Evolutionary conservation across 2,329 filamentous ascomycete genomes (phyloP).

Genomic region (Neonectria punicea): DNA sequence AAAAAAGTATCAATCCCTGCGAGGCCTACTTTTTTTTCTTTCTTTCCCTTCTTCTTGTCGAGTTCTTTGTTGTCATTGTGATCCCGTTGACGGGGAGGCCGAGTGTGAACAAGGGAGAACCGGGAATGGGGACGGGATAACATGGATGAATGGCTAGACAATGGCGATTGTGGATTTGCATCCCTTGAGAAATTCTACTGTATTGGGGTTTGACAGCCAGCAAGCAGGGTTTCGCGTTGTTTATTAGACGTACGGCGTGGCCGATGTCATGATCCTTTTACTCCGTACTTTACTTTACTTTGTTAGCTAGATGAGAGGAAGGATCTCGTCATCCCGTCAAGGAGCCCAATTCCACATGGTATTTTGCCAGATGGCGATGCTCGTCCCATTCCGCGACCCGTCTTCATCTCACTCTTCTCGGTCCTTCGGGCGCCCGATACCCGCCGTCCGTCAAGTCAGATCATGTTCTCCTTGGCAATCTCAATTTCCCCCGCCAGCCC

Average conservation of each 20-base stretch:
- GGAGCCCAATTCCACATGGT: not conserved
- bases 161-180: slow-evolving; percentile 1
- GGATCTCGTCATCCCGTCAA: not conserved
- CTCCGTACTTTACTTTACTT: too few relatives aligned
- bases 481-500: not conserved
- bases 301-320: not conserved
- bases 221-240: not conserved
- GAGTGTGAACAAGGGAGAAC: not conserved
- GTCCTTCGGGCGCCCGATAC: not conserved
- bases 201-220: not conserved
- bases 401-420: slow-evolving; percentile 7
- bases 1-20: not conserved
- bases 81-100: not conserved
- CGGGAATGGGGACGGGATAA: not conserved
- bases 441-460: slow-evolving; percentile 13
- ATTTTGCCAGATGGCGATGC: slow-evolving; percentile 2
- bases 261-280: slow-evolving; percentile 1
- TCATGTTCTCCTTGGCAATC: slow-evolving; percentile 20
- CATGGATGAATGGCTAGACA: not conserved
- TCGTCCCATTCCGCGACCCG: slow-evolving; percentile 7
- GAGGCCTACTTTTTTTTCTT: not conserved
- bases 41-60: not conserved
- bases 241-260: not conserved
- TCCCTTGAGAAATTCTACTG: not conserved
- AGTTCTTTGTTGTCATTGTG: not conserved